A percentile compares a stretch with the other conserved stretches of the same genome.
phyloP scores from a whole-genome alignment of 192 early-diverging fungal genomes.

The Dissophora ornata region DNA sequence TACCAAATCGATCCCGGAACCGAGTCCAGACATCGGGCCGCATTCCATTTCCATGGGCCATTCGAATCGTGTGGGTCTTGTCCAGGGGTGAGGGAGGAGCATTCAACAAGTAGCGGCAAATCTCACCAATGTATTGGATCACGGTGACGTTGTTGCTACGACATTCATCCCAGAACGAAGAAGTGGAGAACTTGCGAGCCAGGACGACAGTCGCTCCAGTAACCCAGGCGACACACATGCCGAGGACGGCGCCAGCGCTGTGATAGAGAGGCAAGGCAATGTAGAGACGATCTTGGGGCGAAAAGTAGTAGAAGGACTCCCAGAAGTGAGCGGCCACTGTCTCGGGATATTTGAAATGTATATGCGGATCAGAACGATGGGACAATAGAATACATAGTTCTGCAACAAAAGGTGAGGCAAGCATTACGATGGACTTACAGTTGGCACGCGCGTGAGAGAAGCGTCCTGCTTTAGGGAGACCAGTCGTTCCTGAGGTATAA shows the following conservation, averaged over 20 bases:
- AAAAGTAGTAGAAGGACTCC: constrained; percentile 46
- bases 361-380: not conserved
- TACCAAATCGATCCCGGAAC: constrained; percentile 72
- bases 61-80: constrained; percentile 64
- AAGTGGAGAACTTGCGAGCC: constrained; percentile 66
- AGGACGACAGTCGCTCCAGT: constrained; percentile 66
- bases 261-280: constrained; percentile 73
- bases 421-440: too few species aligned
- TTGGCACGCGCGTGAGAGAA: constrained; percentile 57
- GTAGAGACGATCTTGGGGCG: constrained; percentile 65
- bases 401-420: not conserved
- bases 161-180: constrained; percentile 67
- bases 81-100: constrained; percentile 63
- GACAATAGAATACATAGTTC: too few species aligned
- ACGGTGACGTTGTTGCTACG: constrained; percentile 57
- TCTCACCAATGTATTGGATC: constrained; percentile 76
- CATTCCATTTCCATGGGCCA: constrained; percentile 79
- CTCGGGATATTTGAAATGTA: too few species aligned
- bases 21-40: constrained; percentile 75
- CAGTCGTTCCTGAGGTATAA: constrained; percentile 70
- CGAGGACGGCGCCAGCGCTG: constrained; percentile 58
- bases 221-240: constrained; percentile 41
- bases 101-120: constrained; percentile 72
- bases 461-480: constrained; percentile 69
- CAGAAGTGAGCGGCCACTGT: constrained; percentile 48